phyloP scores from a whole-genome alignment of 768 basidiomycete species.

The Tricholoma hemisulphureum region DNA sequence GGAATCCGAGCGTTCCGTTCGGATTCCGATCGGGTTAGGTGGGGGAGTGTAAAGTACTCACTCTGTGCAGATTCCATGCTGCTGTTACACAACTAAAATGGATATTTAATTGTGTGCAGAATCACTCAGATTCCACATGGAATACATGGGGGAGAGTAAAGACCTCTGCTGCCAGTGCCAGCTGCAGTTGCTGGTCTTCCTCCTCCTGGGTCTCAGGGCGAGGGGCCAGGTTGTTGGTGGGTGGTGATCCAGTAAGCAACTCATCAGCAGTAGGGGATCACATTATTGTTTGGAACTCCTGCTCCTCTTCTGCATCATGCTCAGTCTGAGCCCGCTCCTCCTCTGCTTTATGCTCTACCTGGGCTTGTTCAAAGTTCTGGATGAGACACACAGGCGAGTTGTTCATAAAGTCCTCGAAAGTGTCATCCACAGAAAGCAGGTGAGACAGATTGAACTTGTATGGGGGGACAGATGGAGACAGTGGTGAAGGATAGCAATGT shows the following conservation, averaged over 20 bases:
- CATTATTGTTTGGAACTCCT: background rate
- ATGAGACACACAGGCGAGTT: background rate
- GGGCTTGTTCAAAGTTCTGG: background rate
- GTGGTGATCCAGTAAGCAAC: too few relatives aligned
- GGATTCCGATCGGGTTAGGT: too few relatives aligned
- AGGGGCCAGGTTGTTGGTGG: background rate
- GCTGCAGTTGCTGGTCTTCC: background rate
- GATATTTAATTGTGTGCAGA: too few relatives aligned
- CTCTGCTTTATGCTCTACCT: background rate
- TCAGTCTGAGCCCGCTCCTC: background rate
- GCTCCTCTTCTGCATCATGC: background rate
- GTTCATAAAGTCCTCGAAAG: background rate
- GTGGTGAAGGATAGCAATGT: background rate
- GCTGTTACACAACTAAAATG: too few relatives aligned
- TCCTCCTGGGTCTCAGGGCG: background rate
- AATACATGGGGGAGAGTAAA: too few relatives aligned
- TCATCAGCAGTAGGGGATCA: background rate
- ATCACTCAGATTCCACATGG: too few relatives aligned
- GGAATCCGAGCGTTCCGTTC: too few relatives aligned
- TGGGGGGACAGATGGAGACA: background rate
- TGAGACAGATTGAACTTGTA: background rate
- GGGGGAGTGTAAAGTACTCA: too few relatives aligned
- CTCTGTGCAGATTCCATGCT: too few relatives aligned
- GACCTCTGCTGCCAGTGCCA: too few relatives aligned
- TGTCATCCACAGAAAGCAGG: background rate